Base-by-base conservation (phyloP, 1,284 basidiomycete species). In the Cryptococcus sp. region DNA sequence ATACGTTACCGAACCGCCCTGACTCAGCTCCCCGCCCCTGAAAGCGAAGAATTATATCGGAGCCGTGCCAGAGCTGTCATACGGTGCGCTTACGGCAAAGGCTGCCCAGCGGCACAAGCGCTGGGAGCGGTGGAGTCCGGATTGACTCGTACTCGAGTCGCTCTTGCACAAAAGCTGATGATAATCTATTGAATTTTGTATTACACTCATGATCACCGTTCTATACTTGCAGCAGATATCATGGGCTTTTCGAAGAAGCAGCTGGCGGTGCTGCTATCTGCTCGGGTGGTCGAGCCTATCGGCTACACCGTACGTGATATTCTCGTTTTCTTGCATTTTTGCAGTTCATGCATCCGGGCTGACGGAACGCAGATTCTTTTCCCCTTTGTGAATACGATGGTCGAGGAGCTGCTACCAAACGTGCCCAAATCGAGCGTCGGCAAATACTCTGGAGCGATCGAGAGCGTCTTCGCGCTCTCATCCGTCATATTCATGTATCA, bases 401-500 rank as follows among this genome's bases (percentile, higher is more conserved):
- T 62, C 23, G 61, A 67, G 20, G 57, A 63, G 47, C 55, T 67
- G 15, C 50, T 63, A 13, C 53, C 59, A 20, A 47, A 63, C 46
- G 52, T 58, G 5, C 57, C 61, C 16, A 63, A 63, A 35, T 49
- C 61, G 15, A 50, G 41, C 35, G 57, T 67, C 19, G 66, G 66
- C 5, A 57, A 47, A 38, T 67, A 67, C 47, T 65, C 63, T n/a
- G 65, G 65, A 1, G 43, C 55, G 7, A 61, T 65, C 38, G 65
- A 67, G 27, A 63, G 61, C 47, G 53, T 61, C 8, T 67, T 65
- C 39, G 58, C 63, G n/a, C 40, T 65, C 15, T 58, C 55, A 0
- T 63, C 58, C 19, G 60, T 65, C 39, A 41, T 63, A 5, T 63
- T 52, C 57, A 63, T 65, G 62, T 67, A 65, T 27, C 61, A 62